These are phyloP conservation scores for Ministeria vibrans DNA, from an alignment of 78 protist genomes.

Conservation along the genomic window DNA sequence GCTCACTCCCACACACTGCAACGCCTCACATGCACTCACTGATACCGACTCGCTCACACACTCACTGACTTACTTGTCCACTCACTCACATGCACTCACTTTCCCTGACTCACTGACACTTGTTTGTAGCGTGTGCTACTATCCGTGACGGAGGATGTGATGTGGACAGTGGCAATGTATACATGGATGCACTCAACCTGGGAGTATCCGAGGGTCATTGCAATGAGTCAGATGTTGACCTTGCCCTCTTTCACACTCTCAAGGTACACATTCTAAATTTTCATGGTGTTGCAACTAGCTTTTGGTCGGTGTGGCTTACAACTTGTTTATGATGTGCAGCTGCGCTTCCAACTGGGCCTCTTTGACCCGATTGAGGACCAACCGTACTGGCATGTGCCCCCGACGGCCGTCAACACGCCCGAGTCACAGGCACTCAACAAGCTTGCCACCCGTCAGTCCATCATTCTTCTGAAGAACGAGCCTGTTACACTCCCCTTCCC, in stretches of 20 bases:
- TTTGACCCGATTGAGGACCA: slow-evolving; percentile 31
- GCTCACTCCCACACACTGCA: no score
- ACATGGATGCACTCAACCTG: neutral
- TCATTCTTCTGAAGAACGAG: slow-evolving; percentile 48
- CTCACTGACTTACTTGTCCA: no score
- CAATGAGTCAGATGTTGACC: slow-evolving; percentile 6
- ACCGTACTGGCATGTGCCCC: neutral
- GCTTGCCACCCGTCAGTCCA: slow-evolving; percentile 12
- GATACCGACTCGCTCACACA: no score
- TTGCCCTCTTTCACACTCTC: neutral
- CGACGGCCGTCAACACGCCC: neutral
- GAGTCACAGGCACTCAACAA: neutral
- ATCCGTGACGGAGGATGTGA: slow-evolving; percentile 1
- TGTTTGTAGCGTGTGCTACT: no score
- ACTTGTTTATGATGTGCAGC: no score
- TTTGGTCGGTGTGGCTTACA: no score
- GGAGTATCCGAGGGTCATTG: slow-evolving; percentile 22
- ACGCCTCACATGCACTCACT: no score
- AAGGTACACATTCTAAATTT: no score
- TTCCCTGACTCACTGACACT: no score
- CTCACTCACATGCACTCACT: no score
- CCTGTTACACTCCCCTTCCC: slow-evolving; percentile 19
- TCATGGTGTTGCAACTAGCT: no score
- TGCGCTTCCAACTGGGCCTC: slow-evolving; percentile 30
- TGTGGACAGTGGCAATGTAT: slow-evolving; percentile 16